Base-by-base conservation (phyloP, 257 asterid species). In the Pogostemon cablin region DNA sequence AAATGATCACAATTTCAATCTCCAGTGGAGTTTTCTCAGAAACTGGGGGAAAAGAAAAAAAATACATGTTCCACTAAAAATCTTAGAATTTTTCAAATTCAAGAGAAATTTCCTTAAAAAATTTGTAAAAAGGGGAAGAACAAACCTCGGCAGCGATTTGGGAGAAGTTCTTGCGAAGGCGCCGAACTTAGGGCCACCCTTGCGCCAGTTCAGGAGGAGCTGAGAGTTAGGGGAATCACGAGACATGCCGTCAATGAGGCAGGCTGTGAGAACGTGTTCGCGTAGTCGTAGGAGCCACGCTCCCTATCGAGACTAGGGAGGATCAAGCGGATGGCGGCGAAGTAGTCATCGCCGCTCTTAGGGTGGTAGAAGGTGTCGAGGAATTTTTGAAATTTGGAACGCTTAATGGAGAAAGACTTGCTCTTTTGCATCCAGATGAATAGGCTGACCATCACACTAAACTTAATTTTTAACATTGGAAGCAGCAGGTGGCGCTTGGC, bases 181-280 rank as follows among this genome's bases (percentile, higher is more conserved):
- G 56, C 97, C 97, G 37, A 89, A 79, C 73, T 76, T 91, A 1
- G 95, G 93, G 68, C 96, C 96, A 38, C 91, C 99, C 75, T 91
- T 93, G 65, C 96, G 88, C 99, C 99, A 93, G 78, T 91, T 93
- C n/a, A n/a, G n/a, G n/a, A n/a, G n/a, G n/a, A n/a, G n/a, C n/a
- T n/a, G 67, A 93, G 82, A 85, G 79, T 93, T 96, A 35, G 90
- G 76, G 63, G 99, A 87, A 58, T 93, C 99, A 63, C 97, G 95
- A 17, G 99, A 80, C 78, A 91, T 86, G 74, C 88, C 96, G 41
- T 93, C 96, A 43, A 93, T 88, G 60, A 93, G 81, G 85, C 93
- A 91, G 0, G 95, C 89, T 67, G 99, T 91, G 8, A 93, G 96
- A 20, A 78, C 97, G 83, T 89, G 97, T 86, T 93, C 97, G 5